phyloP scores from a whole-genome alignment of 257 asterid species.

The Eustoma russellianum region DNA sequence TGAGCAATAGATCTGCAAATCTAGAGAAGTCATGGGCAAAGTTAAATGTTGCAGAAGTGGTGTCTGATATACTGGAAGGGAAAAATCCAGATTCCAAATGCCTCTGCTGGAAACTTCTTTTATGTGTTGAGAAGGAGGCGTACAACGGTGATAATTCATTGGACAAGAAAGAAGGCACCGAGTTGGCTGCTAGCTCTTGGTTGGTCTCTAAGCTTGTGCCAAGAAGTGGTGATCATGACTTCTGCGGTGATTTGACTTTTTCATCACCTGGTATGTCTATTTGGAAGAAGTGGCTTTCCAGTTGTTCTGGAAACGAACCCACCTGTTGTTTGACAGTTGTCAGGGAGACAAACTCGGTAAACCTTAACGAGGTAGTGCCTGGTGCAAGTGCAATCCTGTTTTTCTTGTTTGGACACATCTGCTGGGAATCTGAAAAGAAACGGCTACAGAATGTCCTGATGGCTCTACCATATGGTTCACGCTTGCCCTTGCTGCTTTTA shows the following conservation, averaged over 20 bases:
- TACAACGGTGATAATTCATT: constrained; percentile 6
- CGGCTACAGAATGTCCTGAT: constrained; percentile 45
- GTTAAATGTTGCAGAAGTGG: constrained; percentile 70
- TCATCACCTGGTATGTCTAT: constrained; percentile 62
- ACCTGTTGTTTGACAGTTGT: constrained; percentile 70
- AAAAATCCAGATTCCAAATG: constrained; percentile 61
- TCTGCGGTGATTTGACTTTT: constrained; percentile 30
- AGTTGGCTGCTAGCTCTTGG: constrained; percentile 48
- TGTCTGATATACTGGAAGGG: constrained; percentile 46
- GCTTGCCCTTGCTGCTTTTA: constrained; percentile 66
- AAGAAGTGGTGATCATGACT: constrained; percentile 12
- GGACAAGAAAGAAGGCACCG: constrained; percentile 22
- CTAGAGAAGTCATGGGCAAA: constrained; percentile 62
- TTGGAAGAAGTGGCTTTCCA: constrained; percentile 65
- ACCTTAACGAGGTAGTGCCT: constrained; percentile 32
- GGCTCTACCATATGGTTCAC: constrained; percentile 53
- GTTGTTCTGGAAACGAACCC: constrained; percentile 30
- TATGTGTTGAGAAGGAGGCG: constrained; percentile 42
- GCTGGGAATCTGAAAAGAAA: constrained; percentile 54
- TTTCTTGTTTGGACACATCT: constrained; percentile 43
- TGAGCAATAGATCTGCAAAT: constrained; percentile 50
- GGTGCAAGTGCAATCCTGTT: constrained; percentile 71
- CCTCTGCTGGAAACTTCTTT: constrained; percentile 82
- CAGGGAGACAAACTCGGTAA: constrained; percentile 31
- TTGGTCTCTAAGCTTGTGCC: constrained; percentile 70